These are phyloP conservation scores for Fraxinus platypoda DNA, from an alignment of 305 asterid species.

Conservation along the genomic window DNA sequence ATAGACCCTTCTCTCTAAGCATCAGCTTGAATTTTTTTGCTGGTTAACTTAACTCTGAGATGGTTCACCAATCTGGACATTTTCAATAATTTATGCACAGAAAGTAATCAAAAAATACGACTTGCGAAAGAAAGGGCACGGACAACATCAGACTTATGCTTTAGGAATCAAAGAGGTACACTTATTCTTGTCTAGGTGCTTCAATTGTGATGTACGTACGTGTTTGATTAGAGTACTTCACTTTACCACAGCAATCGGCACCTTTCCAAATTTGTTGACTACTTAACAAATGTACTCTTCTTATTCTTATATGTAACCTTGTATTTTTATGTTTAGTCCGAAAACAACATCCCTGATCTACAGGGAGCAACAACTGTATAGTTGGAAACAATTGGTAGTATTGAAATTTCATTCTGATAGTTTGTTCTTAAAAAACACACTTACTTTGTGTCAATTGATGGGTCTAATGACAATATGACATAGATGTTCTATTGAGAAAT, in stretches of 20 bases:
- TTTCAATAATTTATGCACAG: slow-evolving; percentile 40
- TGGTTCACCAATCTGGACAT: slow-evolving; percentile 14
- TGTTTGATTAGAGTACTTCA: slow-evolving; percentile 2
- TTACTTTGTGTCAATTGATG: not conserved
- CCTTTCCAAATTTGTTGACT: slow-evolving; percentile 7
- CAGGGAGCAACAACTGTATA: not conserved
- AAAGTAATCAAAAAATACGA: slow-evolving; percentile 68
- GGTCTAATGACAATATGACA: not conserved
- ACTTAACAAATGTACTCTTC: slow-evolving; percentile 21
- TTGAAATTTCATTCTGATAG: not conserved
- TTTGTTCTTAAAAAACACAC: not conserved
- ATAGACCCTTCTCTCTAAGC: slow-evolving; percentile 16
- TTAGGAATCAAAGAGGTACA: slow-evolving; percentile 94
- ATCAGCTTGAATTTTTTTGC: slow-evolving; percentile 17
- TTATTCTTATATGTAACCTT: slow-evolving; percentile 7
- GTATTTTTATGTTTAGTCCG: not conserved
- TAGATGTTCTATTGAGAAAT: not conserved
- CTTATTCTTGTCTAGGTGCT: slow-evolving; percentile 8
- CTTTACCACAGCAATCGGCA: not conserved
- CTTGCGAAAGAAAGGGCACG: slow-evolving; percentile 81
- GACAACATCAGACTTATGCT: slow-evolving; percentile 98
- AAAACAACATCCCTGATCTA: not conserved
- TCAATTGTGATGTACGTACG: not conserved
- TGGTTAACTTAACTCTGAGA: slow-evolving; percentile 11
- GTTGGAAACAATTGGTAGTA: not conserved